phyloP scores from a whole-genome alignment of 345 rosid species.

The Hypericum androsaemum region DNA sequence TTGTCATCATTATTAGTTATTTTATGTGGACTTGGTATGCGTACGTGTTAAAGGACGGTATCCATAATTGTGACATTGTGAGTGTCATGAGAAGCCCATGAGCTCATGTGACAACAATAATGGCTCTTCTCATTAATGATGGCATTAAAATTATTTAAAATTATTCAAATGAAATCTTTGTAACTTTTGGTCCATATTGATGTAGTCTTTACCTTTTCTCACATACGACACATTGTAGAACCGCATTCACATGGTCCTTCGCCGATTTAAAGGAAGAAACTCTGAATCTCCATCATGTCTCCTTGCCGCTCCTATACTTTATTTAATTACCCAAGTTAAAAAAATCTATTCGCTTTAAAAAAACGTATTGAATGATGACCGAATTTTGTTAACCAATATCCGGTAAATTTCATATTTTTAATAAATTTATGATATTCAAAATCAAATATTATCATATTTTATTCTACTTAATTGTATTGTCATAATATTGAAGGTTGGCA shows the following conservation, averaged over 20 bases:
- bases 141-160: conserved; percentile 19
- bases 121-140: conserved; percentile 32
- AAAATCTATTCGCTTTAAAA: too few relatives aligned
- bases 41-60: conserved; percentile 23
- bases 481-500: too few relatives aligned
- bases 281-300: conserved; percentile 10
- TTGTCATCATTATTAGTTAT: background rate
- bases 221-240: conserved; percentile 15
- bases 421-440: too few relatives aligned
- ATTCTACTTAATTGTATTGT: too few relatives aligned
- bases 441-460: too few relatives aligned
- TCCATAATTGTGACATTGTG: conserved; percentile 39
- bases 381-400: too few relatives aligned
- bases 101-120: conserved; percentile 53
- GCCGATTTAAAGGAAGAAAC: conserved; percentile 18
- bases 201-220: conserved; percentile 8
- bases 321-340: too few relatives aligned
- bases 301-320: too few relatives aligned
- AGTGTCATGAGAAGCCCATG: conserved; percentile 36
- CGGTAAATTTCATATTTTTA: too few relatives aligned
- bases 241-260: conserved; percentile 38
- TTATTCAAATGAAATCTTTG: background rate
- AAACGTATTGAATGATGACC: too few relatives aligned
- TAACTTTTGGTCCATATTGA: background rate
- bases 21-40: background rate